A percentile compares a stretch with the other conserved stretches of the same genome.
Conservation (phyloP, 306 rosid genomes). For the Vicia villosa region DNA sequence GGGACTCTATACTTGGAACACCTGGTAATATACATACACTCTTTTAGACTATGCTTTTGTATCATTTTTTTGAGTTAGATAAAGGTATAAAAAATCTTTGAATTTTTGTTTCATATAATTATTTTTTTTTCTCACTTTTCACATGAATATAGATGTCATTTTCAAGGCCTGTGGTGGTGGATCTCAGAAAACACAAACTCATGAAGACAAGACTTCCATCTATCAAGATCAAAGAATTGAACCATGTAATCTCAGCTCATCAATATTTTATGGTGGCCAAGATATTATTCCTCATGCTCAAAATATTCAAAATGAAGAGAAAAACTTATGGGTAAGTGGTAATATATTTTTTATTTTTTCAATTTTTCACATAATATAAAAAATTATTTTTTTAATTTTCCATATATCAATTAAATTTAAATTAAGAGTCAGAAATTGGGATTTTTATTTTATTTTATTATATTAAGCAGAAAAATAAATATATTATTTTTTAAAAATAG, state of each 20-base stretch:
- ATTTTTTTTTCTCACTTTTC: not conserved
- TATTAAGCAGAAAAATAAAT: no score
- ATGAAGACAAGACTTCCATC: slow-evolving; percentile 47
- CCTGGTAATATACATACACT: slow-evolving; percentile 44
- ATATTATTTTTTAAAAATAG: no score
- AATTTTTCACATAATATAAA: not conserved
- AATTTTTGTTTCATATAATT: no score
- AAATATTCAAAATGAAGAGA: not conserved
- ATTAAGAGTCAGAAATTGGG: no score
- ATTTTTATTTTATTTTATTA: no score
- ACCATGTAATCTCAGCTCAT: slow-evolving; percentile 84
- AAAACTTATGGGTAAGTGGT: not conserved
- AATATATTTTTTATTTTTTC: not conserved
- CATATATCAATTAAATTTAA: no score
- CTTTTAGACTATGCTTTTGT: not conserved
- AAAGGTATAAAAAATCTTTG: no score
- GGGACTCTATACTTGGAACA: slow-evolving; percentile 45
- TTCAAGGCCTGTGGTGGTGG: slow-evolving; percentile 40
- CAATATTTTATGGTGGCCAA: slow-evolving; percentile 42
- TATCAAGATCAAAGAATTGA: slow-evolving; percentile 69
- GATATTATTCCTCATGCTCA: not conserved
- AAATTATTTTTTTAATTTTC: not conserved
- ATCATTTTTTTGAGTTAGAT: no score
- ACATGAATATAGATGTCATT: slow-evolving; percentile 44
- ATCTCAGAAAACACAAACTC: slow-evolving; percentile 39